Conservation (phyloP, 1,139 yeast species). For the Debaryomycetaceae sp. region DNA sequence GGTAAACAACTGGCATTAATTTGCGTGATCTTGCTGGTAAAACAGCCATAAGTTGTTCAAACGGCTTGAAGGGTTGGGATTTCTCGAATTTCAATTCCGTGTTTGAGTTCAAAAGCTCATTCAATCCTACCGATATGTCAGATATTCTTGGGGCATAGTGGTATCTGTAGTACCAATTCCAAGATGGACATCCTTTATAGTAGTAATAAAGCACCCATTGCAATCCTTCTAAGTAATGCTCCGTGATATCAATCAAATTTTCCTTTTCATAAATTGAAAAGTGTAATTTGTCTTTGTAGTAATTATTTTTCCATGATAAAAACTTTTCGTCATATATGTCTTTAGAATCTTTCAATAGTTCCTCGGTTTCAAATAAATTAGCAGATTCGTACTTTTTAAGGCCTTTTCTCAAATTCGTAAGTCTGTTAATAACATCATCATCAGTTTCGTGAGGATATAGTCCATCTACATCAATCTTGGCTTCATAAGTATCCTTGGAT, state of each 20-base stretch:
- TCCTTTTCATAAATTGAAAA: constrained; percentile 60
- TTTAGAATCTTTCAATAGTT: constrained; percentile 57
- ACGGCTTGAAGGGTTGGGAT: constrained; percentile 85
- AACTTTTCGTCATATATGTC: constrained; percentile 71
- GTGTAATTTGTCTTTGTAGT: constrained; percentile 74
- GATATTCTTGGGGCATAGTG: constrained; percentile 94
- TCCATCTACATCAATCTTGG: constrained; percentile 73
- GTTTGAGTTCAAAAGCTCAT: constrained; percentile 39
- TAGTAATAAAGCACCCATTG: constrained; percentile 95
- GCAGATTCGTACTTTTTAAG: constrained; percentile 73
- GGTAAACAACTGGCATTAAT: constrained; percentile 73
- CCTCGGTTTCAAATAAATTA: constrained; percentile 60
- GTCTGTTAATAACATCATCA: constrained; percentile 57
- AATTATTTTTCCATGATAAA: constrained; percentile 74
- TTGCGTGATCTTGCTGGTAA: constrained; percentile 87
- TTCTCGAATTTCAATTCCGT: constrained; percentile 56
- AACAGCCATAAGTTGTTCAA: constrained; percentile 97
- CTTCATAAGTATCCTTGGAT: constrained; percentile 49
- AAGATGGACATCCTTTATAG: constrained; percentile 84
- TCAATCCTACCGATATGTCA: constrained; percentile 71
- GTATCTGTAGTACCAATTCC: constrained; percentile 91
- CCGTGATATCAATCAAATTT: constrained; percentile 59
- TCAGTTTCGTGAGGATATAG: constrained; percentile 60
- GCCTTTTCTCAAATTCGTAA: constrained; percentile 37
- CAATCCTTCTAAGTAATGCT: constrained; percentile 85